phyloP scores from a whole-genome alignment of 768 basidiomycete species.

The Termitomyces sp. region DNA sequence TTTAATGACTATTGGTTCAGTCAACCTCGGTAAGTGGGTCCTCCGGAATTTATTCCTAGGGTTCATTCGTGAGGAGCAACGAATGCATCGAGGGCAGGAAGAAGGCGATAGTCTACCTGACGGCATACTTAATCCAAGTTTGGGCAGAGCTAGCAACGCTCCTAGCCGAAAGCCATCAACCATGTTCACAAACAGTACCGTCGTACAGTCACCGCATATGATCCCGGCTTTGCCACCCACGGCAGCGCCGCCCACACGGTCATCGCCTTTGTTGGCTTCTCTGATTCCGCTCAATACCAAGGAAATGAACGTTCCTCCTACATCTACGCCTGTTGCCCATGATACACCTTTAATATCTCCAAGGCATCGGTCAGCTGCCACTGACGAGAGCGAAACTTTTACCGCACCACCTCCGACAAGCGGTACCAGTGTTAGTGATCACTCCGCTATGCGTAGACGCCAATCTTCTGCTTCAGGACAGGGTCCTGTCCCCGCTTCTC shows the following conservation, averaged over 20 bases:
- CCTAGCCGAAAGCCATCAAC: conserved; percentile 14
- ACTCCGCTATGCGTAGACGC: conserved; percentile 46
- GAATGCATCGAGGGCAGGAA: conserved; percentile 30
- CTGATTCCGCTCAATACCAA: conserved; percentile 47
- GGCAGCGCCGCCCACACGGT: conserved; percentile 36
- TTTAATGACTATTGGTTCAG: conserved; percentile 33
- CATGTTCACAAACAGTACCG: conserved; percentile 32
- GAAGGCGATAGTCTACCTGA: conserved; percentile 23
- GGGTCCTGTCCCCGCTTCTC: conserved; percentile 27
- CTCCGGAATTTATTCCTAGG: conserved; percentile 80
- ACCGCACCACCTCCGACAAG: conserved; percentile 14
- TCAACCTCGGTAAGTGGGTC: conserved; percentile 92
- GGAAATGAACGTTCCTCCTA: conserved; percentile 23
- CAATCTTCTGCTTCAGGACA: conserved; percentile 38
- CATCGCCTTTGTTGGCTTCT: conserved; percentile 58
- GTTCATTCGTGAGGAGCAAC: conserved; percentile 70
- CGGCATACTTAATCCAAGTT: conserved; percentile 18
- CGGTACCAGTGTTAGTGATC: conserved; percentile 38
- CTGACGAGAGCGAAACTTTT: conserved; percentile 29
- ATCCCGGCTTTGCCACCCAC: conserved; percentile 59
- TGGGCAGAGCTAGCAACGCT: conserved; percentile 9
- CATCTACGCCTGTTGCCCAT: conserved; percentile 29
- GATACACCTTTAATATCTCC: conserved; percentile 29
- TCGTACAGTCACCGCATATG: conserved; percentile 65
- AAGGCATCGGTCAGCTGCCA: too few relatives aligned